Conservation (phyloP, 345 rosid genomes). For the Combretum micranthum region DNA sequence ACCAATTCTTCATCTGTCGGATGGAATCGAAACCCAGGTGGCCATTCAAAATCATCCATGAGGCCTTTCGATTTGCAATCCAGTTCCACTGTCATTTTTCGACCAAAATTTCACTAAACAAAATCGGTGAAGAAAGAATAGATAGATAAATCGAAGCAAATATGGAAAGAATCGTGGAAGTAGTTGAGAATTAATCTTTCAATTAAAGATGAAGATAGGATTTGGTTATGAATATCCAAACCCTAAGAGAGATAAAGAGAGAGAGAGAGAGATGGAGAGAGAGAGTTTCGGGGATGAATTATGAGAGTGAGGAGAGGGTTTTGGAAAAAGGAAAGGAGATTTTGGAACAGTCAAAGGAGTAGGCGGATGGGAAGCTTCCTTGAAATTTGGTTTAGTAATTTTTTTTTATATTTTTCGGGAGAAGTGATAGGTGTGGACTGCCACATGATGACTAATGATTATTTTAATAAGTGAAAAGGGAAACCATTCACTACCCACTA, state of each 20-base stretch:
- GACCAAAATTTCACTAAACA: neutral
- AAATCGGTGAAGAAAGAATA: neutral
- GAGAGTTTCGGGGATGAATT: neutral
- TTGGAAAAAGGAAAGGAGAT: no score
- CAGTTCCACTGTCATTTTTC: slow-evolving; percentile 22
- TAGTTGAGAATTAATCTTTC: neutral
- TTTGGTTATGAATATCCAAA: neutral
- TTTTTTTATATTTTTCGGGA: neutral
- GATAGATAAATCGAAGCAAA: neutral
- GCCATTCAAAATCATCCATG: slow-evolving; percentile 32
- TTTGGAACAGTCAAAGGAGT: slow-evolving; percentile 4
- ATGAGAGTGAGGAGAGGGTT: neutral
- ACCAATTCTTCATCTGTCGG: slow-evolving; percentile 94
- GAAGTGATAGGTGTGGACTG: neutral
- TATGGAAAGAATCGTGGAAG: neutral
- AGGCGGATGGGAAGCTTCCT: slow-evolving; percentile 11
- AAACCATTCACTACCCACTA: no score
- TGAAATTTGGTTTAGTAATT: neutral
- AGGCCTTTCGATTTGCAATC: slow-evolving; percentile 14
- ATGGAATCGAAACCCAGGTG: slow-evolving; percentile 91
- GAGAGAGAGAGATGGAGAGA: neutral
- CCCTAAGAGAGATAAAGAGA: neutral
- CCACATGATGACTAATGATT: neutral
- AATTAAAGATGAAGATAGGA: no score
- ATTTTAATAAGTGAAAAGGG: no score